Base-by-base conservation (phyloP, 352 stramenopile genomes). In the Globisporangium irregulare region DNA sequence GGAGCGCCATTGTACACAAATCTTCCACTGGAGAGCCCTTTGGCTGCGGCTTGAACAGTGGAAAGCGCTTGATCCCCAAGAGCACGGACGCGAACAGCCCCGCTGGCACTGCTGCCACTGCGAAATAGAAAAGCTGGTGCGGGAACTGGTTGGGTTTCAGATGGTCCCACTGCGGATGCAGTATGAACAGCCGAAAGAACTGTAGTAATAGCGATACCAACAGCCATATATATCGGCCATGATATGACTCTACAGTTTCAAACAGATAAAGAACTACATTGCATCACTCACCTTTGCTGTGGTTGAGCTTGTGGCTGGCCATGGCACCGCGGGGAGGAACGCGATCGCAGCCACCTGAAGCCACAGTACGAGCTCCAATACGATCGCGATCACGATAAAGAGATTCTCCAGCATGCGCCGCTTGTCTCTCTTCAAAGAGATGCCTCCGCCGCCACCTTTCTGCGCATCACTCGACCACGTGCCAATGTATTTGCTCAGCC, bases 11-110 rank as follows among this genome's bases (percentile, higher is more conserved):
- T 3, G 80, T 82, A 43, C 81, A 87, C 1, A 78, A 27, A 46
- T 89, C 79, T 70, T 92, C 84, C 22, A 65, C 34, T 5, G 78
- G 76, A n/a, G 72, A 70, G 3, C 36, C 64, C 54, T 71, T 78
- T 0, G 81, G 81, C 59, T 91, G 81, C 0, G 82, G 79, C 59
- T 91, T 91, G 66, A 91, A 91, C 27, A 92, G 55, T 10, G 84
- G 79, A 43, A 90, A 90, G 22, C 79, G 59, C 60, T 86, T 86
- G 18, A 61, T 38, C 1, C 84, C 82, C 2, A 87, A 57, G 4
- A 78, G 6, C 55, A 73, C 81, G 0, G 73, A 66, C 9, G 78
- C 0, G 1, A 81, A 4, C 6, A 87, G 63, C 10, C 74, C 48
- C 0, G 62, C 77, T 10, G 79, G 80, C 4, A 86, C 74, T n/a